Evolutionary conservation across 1,284 basidiomycete genomes (phyloP), one percentile per base, ranked within the genome.

Genomic region (Gastroboletus turbinatus): DNA sequence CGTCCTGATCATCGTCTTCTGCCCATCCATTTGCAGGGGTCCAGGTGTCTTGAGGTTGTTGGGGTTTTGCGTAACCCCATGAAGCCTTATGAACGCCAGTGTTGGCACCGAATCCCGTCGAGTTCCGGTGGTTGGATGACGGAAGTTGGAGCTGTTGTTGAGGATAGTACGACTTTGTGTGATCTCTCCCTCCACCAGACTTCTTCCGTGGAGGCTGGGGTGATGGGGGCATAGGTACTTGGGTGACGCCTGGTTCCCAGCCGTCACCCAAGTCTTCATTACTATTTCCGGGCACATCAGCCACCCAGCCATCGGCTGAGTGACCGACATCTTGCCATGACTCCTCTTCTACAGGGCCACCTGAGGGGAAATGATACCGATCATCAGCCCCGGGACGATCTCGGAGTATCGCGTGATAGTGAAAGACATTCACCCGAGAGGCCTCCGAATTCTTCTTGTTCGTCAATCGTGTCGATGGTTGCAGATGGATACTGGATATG

Each of bases 261-360:
- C 53, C 50, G 43, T 58, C 58, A 54, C 45, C 63, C 58, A 65
- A 66, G 23, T 63, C 66, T 39, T 46, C 61, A 40, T 66, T 65
- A 39, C 62, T 62, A 63, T 65, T 63, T 63, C 52, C 63, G 55
- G 66, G 58, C n/a, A 32, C 55, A 50, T 60, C 47, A 48, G 60
- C 38, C 39, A 13, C 52, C 71, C 68, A 73, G 5, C 54, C 58
- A 56, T 69, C 66, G 17, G 57, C 57, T 32, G 66, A 46, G 32
- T 4, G 63, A 47, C 50, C 60, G 19, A 51, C 46, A 46, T 67
- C 57, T 58, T 73, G 67, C 70, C 71, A 73, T 46, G 67, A 59
- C 40, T 59, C 69, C 29, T 63, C 53, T 42, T 55, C 67, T 40
- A 23, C 32, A 29, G 53, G 55, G 54, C 36, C 67, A 50, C 46